These are phyloP conservation scores for Dichomitus squalens DNA, from an alignment of 1,284 basidiomycete genomes.

Conservation along the genomic window DNA sequence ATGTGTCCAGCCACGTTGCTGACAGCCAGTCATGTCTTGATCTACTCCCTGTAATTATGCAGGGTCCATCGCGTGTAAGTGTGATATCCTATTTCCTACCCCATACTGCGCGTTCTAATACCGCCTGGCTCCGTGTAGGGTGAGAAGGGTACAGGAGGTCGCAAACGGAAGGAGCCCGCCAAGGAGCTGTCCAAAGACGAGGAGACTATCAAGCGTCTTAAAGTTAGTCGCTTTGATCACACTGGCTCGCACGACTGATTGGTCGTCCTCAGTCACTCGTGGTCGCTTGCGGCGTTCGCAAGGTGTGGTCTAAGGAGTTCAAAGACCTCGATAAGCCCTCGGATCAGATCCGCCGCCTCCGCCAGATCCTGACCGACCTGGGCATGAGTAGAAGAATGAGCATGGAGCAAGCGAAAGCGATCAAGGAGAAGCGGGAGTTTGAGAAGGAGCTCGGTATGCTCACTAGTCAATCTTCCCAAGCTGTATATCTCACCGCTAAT, in stretches of 20 bases:
- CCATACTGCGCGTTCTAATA: neutral
- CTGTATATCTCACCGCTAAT: neutral
- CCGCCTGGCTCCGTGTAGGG: constrained; percentile 9
- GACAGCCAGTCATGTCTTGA: neutral
- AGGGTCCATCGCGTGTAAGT: constrained; percentile 8
- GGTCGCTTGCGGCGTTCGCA: constrained; percentile 78
- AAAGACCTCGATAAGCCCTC: constrained; percentile 57
- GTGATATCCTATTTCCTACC: neutral
- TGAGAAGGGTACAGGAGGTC: constrained; percentile 20
- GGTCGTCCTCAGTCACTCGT: constrained; percentile 56
- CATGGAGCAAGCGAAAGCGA: constrained; percentile 75
- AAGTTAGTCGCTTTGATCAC: constrained; percentile 26
- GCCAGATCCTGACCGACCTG: constrained; percentile 64
- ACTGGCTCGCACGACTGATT: neutral
- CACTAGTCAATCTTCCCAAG: too few species aligned
- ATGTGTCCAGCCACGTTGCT: neutral
- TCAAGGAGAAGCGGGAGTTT: constrained; percentile 73
- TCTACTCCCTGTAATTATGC: neutral
- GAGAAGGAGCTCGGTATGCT: constrained; percentile 76
- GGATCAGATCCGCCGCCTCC: constrained; percentile 69
- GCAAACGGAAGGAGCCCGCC: constrained; percentile 29
- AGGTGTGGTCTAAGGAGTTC: constrained; percentile 82
- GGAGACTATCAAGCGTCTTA: constrained; percentile 39
- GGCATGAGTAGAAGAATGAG: constrained; percentile 83
- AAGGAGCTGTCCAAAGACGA: constrained; percentile 37